These are phyloP conservation scores for Vanilla planifolia DNA, from an alignment of 106 monocot genomes.

Conservation along the genomic window DNA sequence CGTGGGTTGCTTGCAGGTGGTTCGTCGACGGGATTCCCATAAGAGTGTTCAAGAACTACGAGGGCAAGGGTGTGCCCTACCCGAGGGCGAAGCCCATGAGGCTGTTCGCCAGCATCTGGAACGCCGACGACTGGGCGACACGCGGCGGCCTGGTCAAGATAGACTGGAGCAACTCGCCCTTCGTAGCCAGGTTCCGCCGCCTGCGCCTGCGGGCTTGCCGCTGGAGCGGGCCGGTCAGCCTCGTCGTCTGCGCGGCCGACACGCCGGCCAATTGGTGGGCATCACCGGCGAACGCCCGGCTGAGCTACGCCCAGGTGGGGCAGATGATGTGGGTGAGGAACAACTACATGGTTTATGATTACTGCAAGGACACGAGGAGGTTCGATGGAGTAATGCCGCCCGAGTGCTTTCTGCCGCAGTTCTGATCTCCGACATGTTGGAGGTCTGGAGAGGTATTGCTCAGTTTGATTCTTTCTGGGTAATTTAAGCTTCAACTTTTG, in stretches of 20 bases:
- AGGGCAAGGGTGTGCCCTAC: conserved; percentile 32
- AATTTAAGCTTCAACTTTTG: too few species aligned
- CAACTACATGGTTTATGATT: conserved; percentile 30
- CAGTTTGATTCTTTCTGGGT: too few species aligned
- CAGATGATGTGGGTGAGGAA: conserved; percentile 24
- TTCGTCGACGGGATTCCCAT: conserved; percentile 45
- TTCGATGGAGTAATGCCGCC: conserved; percentile 13
- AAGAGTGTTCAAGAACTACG: conserved; percentile 49
- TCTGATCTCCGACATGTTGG: background rate
- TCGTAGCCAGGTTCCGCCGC: conserved; percentile 42
- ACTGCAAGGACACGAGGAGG: conserved; percentile 16
- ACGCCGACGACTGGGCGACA: conserved; percentile 67
- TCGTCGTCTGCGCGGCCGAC: background rate
- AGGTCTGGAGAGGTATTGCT: too few species aligned
- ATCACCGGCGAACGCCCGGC: background rate
- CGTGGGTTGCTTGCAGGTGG: too few species aligned
- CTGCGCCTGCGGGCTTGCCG: conserved; percentile 18
- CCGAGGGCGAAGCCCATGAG: conserved; percentile 55
- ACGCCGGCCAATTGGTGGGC: conserved; percentile 18
- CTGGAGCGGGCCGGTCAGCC: background rate
- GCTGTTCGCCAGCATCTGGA: conserved; percentile 62
- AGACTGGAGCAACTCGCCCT: conserved; percentile 60
- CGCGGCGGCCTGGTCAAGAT: conserved; percentile 56
- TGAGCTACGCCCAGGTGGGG: conserved; percentile 15
- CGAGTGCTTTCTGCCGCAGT: conserved; percentile 12